Evolutionary conservation across 176 grass and related monocot genomes (phyloP).

Genomic region (maize (Zea mays)): DNA sequence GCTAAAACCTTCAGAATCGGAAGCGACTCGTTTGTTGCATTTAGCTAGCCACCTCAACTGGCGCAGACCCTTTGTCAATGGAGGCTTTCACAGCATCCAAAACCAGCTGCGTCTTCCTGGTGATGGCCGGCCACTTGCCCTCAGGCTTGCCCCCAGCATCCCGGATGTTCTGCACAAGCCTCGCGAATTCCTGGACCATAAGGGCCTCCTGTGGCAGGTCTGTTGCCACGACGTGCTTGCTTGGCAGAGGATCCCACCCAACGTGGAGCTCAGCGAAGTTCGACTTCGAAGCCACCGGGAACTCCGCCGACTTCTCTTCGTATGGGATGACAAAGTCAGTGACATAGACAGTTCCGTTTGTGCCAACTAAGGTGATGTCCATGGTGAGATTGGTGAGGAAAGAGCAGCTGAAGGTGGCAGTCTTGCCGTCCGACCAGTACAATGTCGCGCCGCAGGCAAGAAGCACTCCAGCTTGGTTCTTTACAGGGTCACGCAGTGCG

Average conservation of each 20-base stretch:
- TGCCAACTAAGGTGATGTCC: constrained; percentile 58
- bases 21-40: background rate
- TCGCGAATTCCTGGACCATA: constrained; percentile 66
- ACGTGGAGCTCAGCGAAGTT: constrained; percentile 42
- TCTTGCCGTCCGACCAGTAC: constrained; percentile 58
- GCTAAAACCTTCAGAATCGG: background rate
- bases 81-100: constrained; percentile 73
- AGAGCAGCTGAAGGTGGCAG: constrained; percentile 59
- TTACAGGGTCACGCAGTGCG: constrained; percentile 37
- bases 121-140: constrained; percentile 64
- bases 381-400: constrained; percentile 62
- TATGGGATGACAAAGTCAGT: constrained; percentile 66
- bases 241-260: constrained; percentile 62
- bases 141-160: constrained; percentile 63
- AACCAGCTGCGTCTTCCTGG: constrained; percentile 69
- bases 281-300: constrained; percentile 43
- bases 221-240: constrained; percentile 38
- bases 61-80: constrained; percentile 46
- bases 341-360: constrained; percentile 58
- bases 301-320: constrained; percentile 45
- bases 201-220: constrained; percentile 70
- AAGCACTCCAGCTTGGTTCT: constrained; percentile 57
- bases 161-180: constrained; percentile 53
- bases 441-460: constrained; percentile 58
- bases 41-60: constrained; percentile 50